phyloP scores from a whole-genome alignment of 257 asterid species.

The Orobanche coerulescens region DNA sequence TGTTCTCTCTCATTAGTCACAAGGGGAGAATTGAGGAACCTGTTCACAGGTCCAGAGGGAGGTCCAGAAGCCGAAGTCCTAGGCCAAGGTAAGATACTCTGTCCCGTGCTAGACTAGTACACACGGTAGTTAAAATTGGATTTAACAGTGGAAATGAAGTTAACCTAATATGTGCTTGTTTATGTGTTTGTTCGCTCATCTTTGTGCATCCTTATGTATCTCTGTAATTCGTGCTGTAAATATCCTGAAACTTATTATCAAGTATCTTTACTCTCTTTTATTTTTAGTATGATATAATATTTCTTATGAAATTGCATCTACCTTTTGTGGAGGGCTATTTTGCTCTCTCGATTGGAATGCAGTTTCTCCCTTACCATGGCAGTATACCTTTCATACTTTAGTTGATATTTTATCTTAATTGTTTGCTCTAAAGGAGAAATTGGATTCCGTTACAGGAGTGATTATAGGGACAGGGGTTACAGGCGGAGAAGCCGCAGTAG shows the following conservation, averaged over 20 bases:
- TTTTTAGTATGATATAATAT: too few species aligned
- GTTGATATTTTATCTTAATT: background rate
- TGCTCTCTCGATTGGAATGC: background rate
- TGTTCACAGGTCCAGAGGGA: conserved; percentile 44
- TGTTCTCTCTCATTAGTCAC: conserved; percentile 37
- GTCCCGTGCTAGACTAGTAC: too few species aligned
- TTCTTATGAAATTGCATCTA: background rate
- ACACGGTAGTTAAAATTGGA: too few species aligned
- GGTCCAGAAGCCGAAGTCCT: conserved; percentile 94
- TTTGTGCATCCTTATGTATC: background rate
- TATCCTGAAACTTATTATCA: background rate
- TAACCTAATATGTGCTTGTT: background rate
- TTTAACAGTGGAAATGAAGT: background rate
- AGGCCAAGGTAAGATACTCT: conserved; percentile 57
- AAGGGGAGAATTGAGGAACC: conserved; percentile 86
- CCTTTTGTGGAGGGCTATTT: background rate
- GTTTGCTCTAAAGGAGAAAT: background rate
- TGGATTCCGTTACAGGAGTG: conserved; percentile 22
- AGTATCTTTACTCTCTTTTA: background rate
- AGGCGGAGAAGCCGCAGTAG: conserved; percentile 74
- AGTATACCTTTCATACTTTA: background rate
- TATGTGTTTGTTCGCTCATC: background rate
- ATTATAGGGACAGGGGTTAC: conserved; percentile 53
- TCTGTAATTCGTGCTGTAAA: background rate
- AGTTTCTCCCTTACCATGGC: background rate